phyloP scores from a whole-genome alignment of 106 monocot species.

The Iris macrosiphon region DNA sequence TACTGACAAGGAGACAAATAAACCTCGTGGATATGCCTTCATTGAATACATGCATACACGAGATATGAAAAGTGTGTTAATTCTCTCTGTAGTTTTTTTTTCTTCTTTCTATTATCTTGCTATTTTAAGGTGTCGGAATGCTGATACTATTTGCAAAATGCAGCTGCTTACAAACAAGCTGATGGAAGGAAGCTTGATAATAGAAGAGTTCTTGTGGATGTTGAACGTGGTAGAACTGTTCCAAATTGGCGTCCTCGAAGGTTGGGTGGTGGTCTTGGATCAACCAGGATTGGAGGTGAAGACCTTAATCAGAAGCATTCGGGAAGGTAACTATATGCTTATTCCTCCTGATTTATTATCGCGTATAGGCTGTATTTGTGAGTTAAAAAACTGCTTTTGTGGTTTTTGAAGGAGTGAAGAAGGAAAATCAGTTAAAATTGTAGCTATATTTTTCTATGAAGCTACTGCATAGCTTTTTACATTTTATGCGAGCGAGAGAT shows the following conservation, averaged over 20 bases:
- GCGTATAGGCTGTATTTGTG: too few relatives aligned
- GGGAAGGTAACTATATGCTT: slow-evolving; percentile 37
- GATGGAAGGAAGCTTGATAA: slow-evolving; percentile 95
- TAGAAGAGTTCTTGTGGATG: slow-evolving; percentile 87
- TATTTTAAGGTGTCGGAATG: not conserved
- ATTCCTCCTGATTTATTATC: not conserved
- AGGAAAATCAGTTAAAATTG: too few relatives aligned
- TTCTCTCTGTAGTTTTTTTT: not conserved
- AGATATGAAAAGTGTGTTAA: slow-evolving; percentile 90
- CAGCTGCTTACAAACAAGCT: slow-evolving; percentile 99
- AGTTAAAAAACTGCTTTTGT: too few relatives aligned
- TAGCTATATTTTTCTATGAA: too few relatives aligned
- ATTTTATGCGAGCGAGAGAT: too few relatives aligned
- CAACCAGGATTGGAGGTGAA: slow-evolving; percentile 83
- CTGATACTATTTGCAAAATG: slow-evolving; percentile 10
- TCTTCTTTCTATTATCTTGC: not conserved
- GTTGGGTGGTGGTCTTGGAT: slow-evolving; percentile 96
- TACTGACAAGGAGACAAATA: slow-evolving; percentile 76
- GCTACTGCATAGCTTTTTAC: too few relatives aligned
- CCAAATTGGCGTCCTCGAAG: slow-evolving; percentile 95
- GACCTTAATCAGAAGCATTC: slow-evolving; percentile 67
- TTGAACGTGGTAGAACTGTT: slow-evolving; percentile 96
- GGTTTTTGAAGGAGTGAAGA: too few relatives aligned
- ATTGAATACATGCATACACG: slow-evolving; percentile 91
- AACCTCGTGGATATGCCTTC: slow-evolving; percentile 96